Conservation (phyloP, 139 green algal species). For the Mesotaenium endlicherianum region DNA sequence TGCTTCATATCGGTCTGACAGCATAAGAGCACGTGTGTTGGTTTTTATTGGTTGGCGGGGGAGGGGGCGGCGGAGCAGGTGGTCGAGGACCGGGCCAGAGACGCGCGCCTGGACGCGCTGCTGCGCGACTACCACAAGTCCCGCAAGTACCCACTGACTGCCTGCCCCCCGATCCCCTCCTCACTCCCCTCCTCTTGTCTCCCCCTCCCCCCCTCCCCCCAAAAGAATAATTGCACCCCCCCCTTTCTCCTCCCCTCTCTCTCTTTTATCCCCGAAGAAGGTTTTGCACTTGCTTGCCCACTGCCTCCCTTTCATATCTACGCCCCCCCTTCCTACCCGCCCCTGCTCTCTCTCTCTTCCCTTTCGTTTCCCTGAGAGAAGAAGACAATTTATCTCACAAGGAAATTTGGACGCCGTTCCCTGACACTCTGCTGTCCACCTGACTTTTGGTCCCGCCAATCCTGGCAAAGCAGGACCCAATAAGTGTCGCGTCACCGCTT, state of each 20-base stretch:
- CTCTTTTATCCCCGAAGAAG: not conserved
- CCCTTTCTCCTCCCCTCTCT: not conserved
- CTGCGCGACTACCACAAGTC: conserved; percentile 76
- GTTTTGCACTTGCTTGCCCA: not conserved
- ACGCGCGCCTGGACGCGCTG: conserved; percentile 72
- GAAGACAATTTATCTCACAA: too few relatives aligned
- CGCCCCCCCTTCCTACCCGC: not conserved
- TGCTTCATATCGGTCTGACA: too few relatives aligned
- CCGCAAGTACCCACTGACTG: conserved; percentile 42
- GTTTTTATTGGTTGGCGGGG: not conserved
- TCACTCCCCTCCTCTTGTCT: not conserved
- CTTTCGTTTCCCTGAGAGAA: too few relatives aligned
- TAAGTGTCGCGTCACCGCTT: too few relatives aligned
- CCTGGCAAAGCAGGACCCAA: too few relatives aligned
- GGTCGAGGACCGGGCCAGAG: conserved; percentile 71
- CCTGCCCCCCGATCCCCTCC: not conserved
- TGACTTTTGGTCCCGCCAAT: too few relatives aligned
- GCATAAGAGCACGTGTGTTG: not conserved
- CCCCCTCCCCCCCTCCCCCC: too few relatives aligned
- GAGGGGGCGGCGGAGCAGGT: not conserved
- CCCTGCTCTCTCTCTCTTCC: too few relatives aligned
- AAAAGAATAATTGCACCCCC: not conserved
- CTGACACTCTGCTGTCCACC: too few relatives aligned
- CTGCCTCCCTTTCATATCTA: not conserved
- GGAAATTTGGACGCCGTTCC: too few relatives aligned